Evolutionary conservation across 495 filamentous ascomycete species (phyloP), one percentile per base, ranked within the genome.

Genomic region (Xylaria cubensis): DNA sequence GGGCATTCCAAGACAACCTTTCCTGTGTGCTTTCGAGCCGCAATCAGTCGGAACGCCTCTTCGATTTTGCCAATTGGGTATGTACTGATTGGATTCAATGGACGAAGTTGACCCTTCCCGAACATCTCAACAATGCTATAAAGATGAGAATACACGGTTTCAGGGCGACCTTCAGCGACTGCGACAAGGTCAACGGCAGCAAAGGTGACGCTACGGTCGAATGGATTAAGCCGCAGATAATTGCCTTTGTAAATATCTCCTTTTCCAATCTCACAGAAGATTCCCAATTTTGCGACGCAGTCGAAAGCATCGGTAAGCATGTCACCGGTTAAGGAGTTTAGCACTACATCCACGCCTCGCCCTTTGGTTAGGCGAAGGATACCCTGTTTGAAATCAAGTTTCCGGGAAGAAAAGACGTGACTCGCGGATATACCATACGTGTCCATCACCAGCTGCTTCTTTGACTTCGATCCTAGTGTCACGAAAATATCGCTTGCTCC

Each of bases 261-360:
- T 62, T 78, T 86, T n/a, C 85, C 86, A 29, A 88, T 80, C 69
- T 91, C 89, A 48, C 89, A 77, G 70, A 89, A 85, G 0, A 75
- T 79, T 19, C 88, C 88, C 71, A 87, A 87, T 2, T 77, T 80
- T 4, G 80, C 88, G 34, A 89, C 70, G 55, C 82, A 85, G 39
- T 83, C 77, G 75, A 84, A 88, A 0, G 82, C 79, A 5, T 77
- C 83, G 46, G 79, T 82, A 8, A 89, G 75, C 17, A 83, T 75
- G 44, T 85, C 82, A 1, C 88, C 86, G 4, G 85, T 78, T 0
- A 89, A 80, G 7, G 85, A 87, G 77, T 90, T 90, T 10, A 90
- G 77, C 0, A 86, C 87, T 13, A 88, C 80, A 70, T 89, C 88
- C 0, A 88, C 86, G 19, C 88, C 88, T 15, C 71, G 46, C 2